Conservation (phyloP, 768 basidiomycete species). For the Pleurotus giganteus region DNA sequence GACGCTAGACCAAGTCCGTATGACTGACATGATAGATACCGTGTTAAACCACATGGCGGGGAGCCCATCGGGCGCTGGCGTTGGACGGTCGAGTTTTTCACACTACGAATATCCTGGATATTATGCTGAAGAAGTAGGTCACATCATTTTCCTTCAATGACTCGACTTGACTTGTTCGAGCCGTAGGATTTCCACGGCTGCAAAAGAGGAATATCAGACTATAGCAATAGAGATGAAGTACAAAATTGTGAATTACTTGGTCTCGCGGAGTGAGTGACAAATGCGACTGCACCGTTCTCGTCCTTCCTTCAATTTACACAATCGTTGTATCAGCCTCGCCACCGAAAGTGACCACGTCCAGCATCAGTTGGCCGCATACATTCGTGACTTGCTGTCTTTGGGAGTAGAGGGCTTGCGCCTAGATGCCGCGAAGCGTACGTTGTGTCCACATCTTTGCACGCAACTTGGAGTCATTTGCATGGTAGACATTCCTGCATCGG, state of each 20-base stretch:
- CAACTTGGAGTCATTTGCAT: not conserved
- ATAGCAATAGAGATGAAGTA: conserved; percentile 37
- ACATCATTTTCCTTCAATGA: no score
- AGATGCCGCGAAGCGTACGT: conserved; percentile 63
- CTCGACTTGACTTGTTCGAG: not conserved
- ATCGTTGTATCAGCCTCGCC: conserved; percentile 39
- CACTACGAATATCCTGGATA: not conserved
- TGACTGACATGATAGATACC: no score
- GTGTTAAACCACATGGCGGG: conserved; percentile 6
- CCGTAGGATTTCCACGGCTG: conserved; percentile 46
- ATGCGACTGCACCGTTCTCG: no score
- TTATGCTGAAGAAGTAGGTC: not conserved
- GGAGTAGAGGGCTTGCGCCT: conserved; percentile 62
- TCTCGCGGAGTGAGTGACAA: conserved; percentile 30
- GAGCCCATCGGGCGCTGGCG: not conserved
- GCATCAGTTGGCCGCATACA: conserved; percentile 50
- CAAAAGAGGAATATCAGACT: conserved; percentile 42
- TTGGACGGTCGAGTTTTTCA: not conserved
- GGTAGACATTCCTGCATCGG: not conserved
- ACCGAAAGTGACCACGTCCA: conserved; percentile 63
- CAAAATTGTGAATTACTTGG: conserved; percentile 34
- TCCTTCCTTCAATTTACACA: not conserved
- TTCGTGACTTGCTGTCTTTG: conserved; percentile 57
- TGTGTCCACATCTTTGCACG: not conserved
- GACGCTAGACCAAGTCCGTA: no score